A percentile compares a stretch with the other conserved stretches of the same genome.
Evolutionary conservation across 192 early-diverging fungal genomes (phyloP).

Genomic region (Backusella tuberculispora): DNA sequence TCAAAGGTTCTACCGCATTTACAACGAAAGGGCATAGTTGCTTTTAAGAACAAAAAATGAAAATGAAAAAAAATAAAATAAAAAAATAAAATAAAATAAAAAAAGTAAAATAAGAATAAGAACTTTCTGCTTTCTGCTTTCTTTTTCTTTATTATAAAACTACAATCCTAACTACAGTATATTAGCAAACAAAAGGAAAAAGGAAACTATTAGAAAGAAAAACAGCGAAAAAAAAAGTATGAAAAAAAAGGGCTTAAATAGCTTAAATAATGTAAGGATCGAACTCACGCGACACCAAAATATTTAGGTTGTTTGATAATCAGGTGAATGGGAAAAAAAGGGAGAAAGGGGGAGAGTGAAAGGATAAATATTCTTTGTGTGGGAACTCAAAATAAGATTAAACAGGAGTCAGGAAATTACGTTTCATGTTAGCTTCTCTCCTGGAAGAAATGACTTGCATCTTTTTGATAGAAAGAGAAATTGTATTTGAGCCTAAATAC

Average conservation of each 20-base stretch:
- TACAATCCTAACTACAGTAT: background rate
- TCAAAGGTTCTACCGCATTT: conserved; percentile 44
- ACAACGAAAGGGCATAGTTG: conserved; percentile 40
- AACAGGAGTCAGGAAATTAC: conserved; percentile 28
- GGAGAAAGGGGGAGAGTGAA: background rate
- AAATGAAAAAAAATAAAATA: conserved; percentile 7
- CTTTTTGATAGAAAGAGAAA: background rate
- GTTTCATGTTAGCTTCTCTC: conserved; percentile 30
- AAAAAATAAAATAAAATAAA: conserved; percentile 17
- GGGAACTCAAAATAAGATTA: background rate
- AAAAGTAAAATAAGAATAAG: background rate
- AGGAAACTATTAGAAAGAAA: background rate
- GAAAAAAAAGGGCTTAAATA: background rate
- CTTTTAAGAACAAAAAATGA: background rate
- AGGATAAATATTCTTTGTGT: background rate
- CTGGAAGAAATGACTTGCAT: conserved; percentile 27
- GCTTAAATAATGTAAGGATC: background rate
- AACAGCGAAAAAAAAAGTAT: background rate
- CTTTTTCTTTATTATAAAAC: background rate
- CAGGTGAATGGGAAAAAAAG: background rate
- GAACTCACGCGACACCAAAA: background rate
- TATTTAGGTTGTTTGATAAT: background rate
- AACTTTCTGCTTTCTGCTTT: background rate
- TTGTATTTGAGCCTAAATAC: background rate
- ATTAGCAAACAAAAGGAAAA: background rate